Base-by-base conservation (phyloP, 2,329 filamentous ascomycete genomes). In the Aspergillus oerlinghausenensis region DNA sequence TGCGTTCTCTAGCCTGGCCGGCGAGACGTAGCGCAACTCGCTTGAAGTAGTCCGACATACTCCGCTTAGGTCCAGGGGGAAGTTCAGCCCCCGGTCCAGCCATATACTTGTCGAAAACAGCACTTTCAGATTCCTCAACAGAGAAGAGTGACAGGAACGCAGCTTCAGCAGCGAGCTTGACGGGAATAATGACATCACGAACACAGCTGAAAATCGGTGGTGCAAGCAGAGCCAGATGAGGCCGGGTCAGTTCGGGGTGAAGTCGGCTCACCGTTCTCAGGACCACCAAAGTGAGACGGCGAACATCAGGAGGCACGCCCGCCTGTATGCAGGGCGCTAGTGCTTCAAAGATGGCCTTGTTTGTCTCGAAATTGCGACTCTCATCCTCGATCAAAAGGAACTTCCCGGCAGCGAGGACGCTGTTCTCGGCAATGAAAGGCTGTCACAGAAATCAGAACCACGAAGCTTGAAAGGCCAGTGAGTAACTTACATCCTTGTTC, bases 31-130 rank as follows among this genome's bases (percentile, higher is more conserved):
- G 74, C 1, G 91, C 91, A 62, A 99, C 90, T 45, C 94, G 82
- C 81, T 96, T 96, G 79, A 97, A 97, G 77, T 99, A 99, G 73
- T 99, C 94, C 57, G 87, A 84, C 88, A 99, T 97, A 72, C 88
- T 92, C 65, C 93, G 84, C 82, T 95, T 94, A 19, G 86, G 86
- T 43, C 84, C 88, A 0, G 89, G 76, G 8, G 86, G 81, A 57
- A 97, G 75, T 3, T 85, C 83, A 51, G 84, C 83, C 5, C 83
- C 84, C 1, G 87, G 80, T 0, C 86, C 85, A 9, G 84, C 80
- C 79, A 97, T 87, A 75, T 92, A 97, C 76, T 92, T 92, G 66
- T 97, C 92, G 72, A 97, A 97, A 21, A 97, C 85, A 60, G 84
- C 87, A 57, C 81, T 82, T 70, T 97, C 94, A 61, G 92, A 88